phyloP scores from a whole-genome alignment of 2,329 filamentous ascomycete genomes.

The Fusarium citri region DNA sequence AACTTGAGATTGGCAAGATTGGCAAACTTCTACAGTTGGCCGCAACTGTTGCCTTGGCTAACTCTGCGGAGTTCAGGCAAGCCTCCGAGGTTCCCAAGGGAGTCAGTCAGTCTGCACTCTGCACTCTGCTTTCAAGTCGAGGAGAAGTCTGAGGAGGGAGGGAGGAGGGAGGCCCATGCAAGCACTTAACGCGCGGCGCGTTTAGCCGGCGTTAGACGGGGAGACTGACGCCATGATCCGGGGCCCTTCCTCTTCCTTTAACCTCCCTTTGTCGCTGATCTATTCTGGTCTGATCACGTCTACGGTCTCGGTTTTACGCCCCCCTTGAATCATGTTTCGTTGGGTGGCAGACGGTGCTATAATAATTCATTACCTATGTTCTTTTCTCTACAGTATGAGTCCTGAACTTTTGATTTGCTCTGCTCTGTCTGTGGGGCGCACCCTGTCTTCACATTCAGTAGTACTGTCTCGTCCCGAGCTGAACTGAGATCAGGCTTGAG shows the following conservation, averaged over 20 bases:
- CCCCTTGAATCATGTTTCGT: slow-evolving; percentile 7
- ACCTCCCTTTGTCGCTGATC: neutral
- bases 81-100: neutral
- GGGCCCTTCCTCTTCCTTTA: neutral
- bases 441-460: neutral
- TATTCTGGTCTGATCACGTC: slow-evolving; percentile 15
- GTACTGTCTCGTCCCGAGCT: slow-evolving; percentile 6
- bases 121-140: neutral
- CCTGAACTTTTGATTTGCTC: slow-evolving; percentile 1
- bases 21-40: neutral
- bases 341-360: slow-evolving; percentile 22
- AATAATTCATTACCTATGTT: slow-evolving; percentile 17
- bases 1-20: slow-evolving; percentile 12
- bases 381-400: neutral
- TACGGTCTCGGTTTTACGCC: neutral
- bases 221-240: slow-evolving; percentile 39
- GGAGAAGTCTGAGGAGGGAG: neutral
- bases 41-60: neutral
- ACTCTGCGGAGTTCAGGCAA: neutral
- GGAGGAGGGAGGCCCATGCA: slow-evolving; percentile 22
- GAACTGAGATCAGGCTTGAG: slow-evolving; percentile 2
- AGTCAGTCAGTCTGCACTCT: neutral
- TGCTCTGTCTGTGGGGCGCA: slow-evolving; percentile 24
- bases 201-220: slow-evolving; percentile 20
- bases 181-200: slow-evolving; percentile 42